A percentile compares a stretch with the other conserved stretches of the same genome.
Evolutionary conservation across 1,284 basidiomycete species (phyloP).

Genomic region (Apiotrichum brassicae): DNA sequence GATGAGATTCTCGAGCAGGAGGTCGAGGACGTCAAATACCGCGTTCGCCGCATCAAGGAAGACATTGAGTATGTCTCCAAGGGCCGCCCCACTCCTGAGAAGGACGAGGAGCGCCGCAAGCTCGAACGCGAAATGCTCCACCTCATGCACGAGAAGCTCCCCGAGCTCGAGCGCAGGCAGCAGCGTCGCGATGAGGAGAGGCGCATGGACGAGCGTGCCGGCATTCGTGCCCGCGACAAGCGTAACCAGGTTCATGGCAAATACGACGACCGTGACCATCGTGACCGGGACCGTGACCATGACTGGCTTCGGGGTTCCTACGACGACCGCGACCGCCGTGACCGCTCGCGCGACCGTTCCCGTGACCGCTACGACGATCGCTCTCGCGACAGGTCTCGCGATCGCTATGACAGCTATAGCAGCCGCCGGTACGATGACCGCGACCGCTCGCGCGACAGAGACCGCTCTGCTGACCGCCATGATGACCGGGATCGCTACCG

Average conservation of each 20-base stretch:
- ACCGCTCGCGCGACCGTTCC: constrained; percentile 41
- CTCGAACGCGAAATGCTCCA: constrained; percentile 82
- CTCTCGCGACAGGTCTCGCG: constrained; percentile 36
- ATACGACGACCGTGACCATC: constrained; percentile 53
- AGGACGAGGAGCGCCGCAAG: constrained; percentile 78
- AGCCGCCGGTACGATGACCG: constrained; percentile 9
- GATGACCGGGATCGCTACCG: constrained; percentile 28
- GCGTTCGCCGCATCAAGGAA: constrained; percentile 81
- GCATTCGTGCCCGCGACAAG: constrained; percentile 71
- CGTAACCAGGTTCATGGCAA: constrained; percentile 74
- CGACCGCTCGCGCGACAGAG: constrained; percentile 21
- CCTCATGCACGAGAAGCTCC: constrained; percentile 85
- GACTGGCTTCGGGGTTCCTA: constrained; percentile 48
- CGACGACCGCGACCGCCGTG: constrained; percentile 44
- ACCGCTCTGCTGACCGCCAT: constrained; percentile 19
- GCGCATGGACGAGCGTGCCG: constrained; percentile 70
- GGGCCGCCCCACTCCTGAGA: constrained; percentile 64
- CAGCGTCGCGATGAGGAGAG: constrained; percentile 70
- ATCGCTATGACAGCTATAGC: constrained; percentile 5
- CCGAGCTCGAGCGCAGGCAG: constrained; percentile 80
- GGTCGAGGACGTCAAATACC: constrained; percentile 78
- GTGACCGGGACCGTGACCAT: constrained; percentile 41
- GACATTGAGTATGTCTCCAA: constrained; percentile 86
- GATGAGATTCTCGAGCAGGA: constrained; percentile 87
- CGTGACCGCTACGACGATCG: constrained; percentile 21